Evolutionary conservation across 2,329 filamentous ascomycete species (phyloP), one percentile per base, ranked within the genome.

Genomic region (Leptodontidium sp.): DNA sequence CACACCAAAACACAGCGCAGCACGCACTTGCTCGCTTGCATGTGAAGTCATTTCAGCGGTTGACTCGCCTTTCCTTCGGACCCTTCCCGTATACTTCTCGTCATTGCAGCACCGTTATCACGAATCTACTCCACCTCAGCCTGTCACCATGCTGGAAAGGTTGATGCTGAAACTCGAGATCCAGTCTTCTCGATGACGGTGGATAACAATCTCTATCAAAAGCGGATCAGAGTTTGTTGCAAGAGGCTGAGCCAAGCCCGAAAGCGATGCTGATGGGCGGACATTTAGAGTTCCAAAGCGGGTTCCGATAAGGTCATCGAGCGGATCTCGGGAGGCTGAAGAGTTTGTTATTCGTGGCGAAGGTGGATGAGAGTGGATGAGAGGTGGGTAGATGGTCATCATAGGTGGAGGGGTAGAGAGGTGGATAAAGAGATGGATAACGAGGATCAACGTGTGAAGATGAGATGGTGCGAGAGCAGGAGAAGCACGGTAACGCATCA

Each of bases 151-250:
- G 43, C 21, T 40, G 29, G 52, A 55, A 70, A 67, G 49, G 24
- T 2, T 57, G n/a, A 12, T 32, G 21, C 45, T 73, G 74, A 75
- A 75, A 74, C 70, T 58, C 32, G 45, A 62, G 64, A 65, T 75
- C 74, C 70, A 75, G 62, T 64, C 53, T 72, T 68, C 65, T 61
- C 50, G 14, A 64, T 69, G 69, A 72, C 70, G 69, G 70, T 62
- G 68, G 55, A 53, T 61, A 68, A 74, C 70, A 72, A 64, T 52
- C 65, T 73, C 65, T 74, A 74, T 75, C 70, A 74, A 75, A 74
- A 75, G 73, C 72, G 74, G 73, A 75, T 65, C 70, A 65, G 29
- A 49, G 24, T 8, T 59, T 58, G 47, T 50, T 14, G 38, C 57
- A 57, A 64, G 64, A 72, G 69, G 53, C 65, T 71, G 64, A 72